Conservation (phyloP, 305 asterid genomes). For the Ilex paraguariensis region DNA sequence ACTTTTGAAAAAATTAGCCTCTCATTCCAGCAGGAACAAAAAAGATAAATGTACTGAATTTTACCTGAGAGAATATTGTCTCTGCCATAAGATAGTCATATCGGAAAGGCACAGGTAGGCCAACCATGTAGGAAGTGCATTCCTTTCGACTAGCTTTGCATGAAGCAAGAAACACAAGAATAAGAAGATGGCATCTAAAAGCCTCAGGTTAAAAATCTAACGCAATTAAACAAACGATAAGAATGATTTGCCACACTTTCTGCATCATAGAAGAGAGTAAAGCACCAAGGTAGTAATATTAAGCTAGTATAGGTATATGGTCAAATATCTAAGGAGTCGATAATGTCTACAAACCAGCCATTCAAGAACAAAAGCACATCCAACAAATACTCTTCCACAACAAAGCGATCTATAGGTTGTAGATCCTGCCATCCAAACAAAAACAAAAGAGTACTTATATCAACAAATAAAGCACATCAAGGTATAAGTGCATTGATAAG, state of each 20-base stretch:
- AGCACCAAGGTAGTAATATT: neutral
- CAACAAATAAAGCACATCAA: conserved; percentile 10
- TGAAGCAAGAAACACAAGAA: conserved; percentile 42
- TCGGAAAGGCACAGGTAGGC: conserved; percentile 95
- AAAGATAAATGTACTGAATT: conserved; percentile 4
- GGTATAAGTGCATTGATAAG: neutral
- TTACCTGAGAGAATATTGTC: conserved; percentile 98
- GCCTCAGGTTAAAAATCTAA: neutral
- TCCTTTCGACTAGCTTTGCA: conserved; percentile 99
- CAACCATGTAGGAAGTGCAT: conserved; percentile 97
- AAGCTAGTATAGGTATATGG: neutral
- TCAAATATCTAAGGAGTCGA: conserved; percentile 3
- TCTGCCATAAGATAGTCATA: conserved; percentile 99
- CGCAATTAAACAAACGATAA: neutral
- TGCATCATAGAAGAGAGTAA: neutral
- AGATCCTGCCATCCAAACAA: conserved; percentile 56
- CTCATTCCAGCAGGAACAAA: neutral
- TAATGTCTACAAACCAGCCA: conserved; percentile 79
- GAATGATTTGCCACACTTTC: neutral
- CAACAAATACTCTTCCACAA: conserved; percentile 93
- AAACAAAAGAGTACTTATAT: conserved; percentile 10
- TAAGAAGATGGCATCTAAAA: conserved; percentile 24
- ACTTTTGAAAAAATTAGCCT: too few relatives aligned
- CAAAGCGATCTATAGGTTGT: conserved; percentile 85
- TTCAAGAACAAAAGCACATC: conserved; percentile 87